Base-by-base conservation (phyloP, 2,329 filamentous ascomycete genomes). In the Penicillium sp. region DNA sequence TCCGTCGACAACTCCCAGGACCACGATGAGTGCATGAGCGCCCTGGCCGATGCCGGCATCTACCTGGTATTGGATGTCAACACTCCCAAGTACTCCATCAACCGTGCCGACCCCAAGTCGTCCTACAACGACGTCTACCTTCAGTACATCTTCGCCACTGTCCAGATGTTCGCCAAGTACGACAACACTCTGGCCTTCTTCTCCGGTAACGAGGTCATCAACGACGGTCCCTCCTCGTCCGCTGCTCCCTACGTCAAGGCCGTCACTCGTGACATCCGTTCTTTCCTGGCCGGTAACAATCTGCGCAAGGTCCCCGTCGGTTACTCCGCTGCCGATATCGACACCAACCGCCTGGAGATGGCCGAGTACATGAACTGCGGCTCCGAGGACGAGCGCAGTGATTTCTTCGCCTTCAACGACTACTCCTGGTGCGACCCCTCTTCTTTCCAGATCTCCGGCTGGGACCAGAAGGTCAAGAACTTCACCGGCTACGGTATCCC, bases 321-420 rank as follows among this genome's bases (percentile, higher is more conserved):
- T 31, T 91, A 91, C 75, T 81, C 80, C 53, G 81, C 81, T 45
- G 92, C 91, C 54, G 91, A 96, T 75, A 88, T 96, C 50, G 81
- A 88, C 54, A 81, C 84, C 66, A 96, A 95, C 79, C 89, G 91
- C 64, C 84, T 88, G 76, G 84, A 96, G 76, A 90, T 90, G 70
- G 91, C 92, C 43, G 68, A 86, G 48, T 96, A 95, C 81, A 90
- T 96, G 85, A 96, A 96, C 82, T 96, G 92, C 69, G 92, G 92
- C 55, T 78, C 83, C 48, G 89, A 92, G 44, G 87, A 92, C 58
- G 84, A 87, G 76, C 87, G 92, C 62, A 89, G 86, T 63, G 91
- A 96, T 51, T 96, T 92, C 81, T 79, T 96, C 57, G 88, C 88
- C 66, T 88, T 97, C 81, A 95, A 95, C 81, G 91, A 86, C 74